Evolutionary conservation across 805 yeast genomes (phyloP).

Genomic region (Ogataea henricii): DNA sequence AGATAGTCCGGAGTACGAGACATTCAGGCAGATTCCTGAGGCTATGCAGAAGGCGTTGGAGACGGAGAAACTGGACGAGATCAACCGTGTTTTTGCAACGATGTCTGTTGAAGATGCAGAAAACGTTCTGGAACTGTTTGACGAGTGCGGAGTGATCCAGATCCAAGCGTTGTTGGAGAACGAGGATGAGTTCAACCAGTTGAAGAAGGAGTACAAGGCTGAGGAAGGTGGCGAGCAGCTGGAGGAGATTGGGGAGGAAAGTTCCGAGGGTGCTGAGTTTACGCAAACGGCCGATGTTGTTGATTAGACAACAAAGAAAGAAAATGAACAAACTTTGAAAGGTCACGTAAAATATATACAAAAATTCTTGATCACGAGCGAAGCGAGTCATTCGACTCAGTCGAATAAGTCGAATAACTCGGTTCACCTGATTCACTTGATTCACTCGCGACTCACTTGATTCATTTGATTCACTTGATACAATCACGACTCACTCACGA

Average conservation of each 20-base stretch:
- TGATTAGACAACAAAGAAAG: slow-evolving; percentile 29
- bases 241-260: slow-evolving; percentile 19
- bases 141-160: slow-evolving; percentile 81
- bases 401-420: too few relatives aligned
- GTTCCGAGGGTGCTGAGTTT: not conserved
- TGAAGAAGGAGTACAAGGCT: slow-evolving; percentile 49
- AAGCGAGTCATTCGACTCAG: too few relatives aligned
- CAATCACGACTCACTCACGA: too few relatives aligned
- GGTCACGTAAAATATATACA: slow-evolving; percentile 6
- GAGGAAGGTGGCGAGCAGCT: slow-evolving; percentile 9
- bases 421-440: too few relatives aligned
- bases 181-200: slow-evolving; percentile 63
- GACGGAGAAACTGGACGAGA: slow-evolving; percentile 70
- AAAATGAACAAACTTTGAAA: too few relatives aligned
- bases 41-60: slow-evolving; percentile 75
- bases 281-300: slow-evolving; percentile 41
- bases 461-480: too few relatives aligned
- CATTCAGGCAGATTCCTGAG: slow-evolving; percentile 58
- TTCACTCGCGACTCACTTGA: too few relatives aligned
- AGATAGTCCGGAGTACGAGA: slow-evolving; percentile 51
- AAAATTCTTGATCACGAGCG: too few relatives aligned
- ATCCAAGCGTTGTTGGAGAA: slow-evolving; percentile 75
- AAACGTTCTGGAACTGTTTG: slow-evolving; percentile 66
- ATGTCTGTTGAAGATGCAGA: slow-evolving; percentile 82
- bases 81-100: slow-evolving; percentile 77